These are phyloP conservation scores for Aeschynomene evenia DNA, from an alignment of 306 rosid genomes.

Conservation along the genomic window DNA sequence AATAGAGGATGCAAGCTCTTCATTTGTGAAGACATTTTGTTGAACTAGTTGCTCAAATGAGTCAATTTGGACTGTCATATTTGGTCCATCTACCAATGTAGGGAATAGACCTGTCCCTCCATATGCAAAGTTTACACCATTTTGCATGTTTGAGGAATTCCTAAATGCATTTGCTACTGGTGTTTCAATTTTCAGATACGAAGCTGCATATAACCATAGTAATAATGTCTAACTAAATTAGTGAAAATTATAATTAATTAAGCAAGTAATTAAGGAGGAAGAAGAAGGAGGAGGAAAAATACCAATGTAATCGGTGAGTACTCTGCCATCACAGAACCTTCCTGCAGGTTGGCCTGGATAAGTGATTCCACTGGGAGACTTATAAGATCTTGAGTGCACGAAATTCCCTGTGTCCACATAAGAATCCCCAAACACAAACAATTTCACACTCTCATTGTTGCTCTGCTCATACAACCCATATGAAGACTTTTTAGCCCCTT, in stretches of 20 bases:
- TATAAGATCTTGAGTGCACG: conserved; percentile 29
- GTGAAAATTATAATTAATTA: too few relatives aligned
- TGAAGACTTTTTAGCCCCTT: conserved; percentile 27
- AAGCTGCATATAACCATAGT: conserved; percentile 39
- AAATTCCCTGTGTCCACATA: conserved; percentile 58
- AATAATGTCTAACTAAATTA: neutral
- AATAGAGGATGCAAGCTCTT: conserved; percentile 41
- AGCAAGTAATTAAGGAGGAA: neutral
- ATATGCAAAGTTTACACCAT: conserved; percentile 39
- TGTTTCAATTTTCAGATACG: conserved; percentile 27
- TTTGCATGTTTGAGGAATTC: neutral
- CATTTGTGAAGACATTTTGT: conserved; percentile 39
- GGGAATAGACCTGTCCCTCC: conserved; percentile 37
- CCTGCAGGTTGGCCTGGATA: conserved; percentile 58
- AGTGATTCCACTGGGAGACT: conserved; percentile 46
- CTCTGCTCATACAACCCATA: neutral
- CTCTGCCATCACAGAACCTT: conserved; percentile 55
- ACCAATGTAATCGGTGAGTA: conserved; percentile 62
- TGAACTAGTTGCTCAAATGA: conserved; percentile 37
- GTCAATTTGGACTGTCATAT: conserved; percentile 33
- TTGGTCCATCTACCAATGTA: conserved; percentile 40
- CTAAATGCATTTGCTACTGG: conserved; percentile 20
- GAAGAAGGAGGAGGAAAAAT: neutral
- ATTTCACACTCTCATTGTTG: neutral
- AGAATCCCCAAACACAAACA: conserved; percentile 61